These are phyloP conservation scores for Hygrocybe punicea DNA, from an alignment of 768 basidiomycete genomes.

Conservation along the genomic window DNA sequence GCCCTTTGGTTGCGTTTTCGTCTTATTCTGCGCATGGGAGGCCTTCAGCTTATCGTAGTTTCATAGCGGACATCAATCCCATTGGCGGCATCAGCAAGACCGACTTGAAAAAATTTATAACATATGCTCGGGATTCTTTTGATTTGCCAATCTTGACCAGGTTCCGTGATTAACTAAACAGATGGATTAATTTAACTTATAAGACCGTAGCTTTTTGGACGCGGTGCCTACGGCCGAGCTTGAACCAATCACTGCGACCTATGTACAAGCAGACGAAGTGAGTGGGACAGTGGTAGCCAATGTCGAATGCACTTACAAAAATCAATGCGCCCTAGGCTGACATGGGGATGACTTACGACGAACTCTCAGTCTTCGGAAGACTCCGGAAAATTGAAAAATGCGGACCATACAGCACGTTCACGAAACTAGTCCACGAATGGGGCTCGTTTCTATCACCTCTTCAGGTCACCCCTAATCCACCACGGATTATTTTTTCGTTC, in stretches of 20 bases:
- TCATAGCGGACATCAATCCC: conserved; percentile 89
- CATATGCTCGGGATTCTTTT: conserved; percentile 73
- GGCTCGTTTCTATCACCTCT: conserved; percentile 76
- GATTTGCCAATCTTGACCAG: conserved; percentile 78
- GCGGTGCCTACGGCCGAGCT: conserved; percentile 95
- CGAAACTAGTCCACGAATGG: conserved; percentile 94
- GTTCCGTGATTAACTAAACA: conserved; percentile 38
- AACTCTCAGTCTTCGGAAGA: conserved; percentile 88
- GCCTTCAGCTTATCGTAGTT: not conserved
- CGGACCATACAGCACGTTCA: conserved; percentile 97
- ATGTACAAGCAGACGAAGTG: conserved; percentile 95
- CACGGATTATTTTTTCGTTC: not conserved
- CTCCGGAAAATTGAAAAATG: conserved; percentile 96
- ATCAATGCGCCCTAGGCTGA: conserved; percentile 85
- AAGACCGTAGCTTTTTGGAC: conserved; percentile 67
- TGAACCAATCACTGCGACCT: conserved; percentile 90
- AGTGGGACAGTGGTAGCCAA: conserved; percentile 9
- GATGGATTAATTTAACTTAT: not conserved
- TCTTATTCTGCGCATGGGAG: conserved; percentile 1
- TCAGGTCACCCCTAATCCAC: conserved; percentile 48
- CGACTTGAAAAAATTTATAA: conserved; percentile 93
- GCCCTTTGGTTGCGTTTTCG: not conserved
- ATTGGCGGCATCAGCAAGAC: conserved; percentile 98
- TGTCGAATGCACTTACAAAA: conserved; percentile 4
- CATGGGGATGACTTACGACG: conserved; percentile 99